Base-by-base conservation (phyloP, 495 filamentous ascomycete species). In the Tetracladium marchalianum region DNA sequence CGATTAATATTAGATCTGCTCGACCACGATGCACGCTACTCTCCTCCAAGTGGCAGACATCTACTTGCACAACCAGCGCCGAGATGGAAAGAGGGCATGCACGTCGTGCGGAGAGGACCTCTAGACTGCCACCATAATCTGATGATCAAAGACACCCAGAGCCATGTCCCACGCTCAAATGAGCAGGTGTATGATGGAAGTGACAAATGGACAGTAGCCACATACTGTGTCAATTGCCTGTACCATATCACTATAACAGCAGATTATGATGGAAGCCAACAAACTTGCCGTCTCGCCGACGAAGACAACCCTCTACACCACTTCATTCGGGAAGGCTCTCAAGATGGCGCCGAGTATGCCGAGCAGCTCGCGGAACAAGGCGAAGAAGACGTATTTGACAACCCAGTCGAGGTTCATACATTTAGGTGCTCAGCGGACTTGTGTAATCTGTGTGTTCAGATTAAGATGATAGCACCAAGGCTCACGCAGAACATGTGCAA, bases 121-220 rank as follows among this genome's bases (percentile, higher is more conserved):
- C 11, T 36, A 1, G 57, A 60, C n/a, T 60, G 57, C 35, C 48
- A 47, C 1, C 57, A 60, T 41, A 41, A 8, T n/a, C 42, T 60
- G 4, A 52, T 50, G 46, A 34, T 27, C n/a, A 60, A 55, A 31
- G 41, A 46, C 4, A 13, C 8, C 5, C 44, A 44, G 33, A 44
- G 54, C 17, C 19, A 37, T 4, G 42, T 39, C 19, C 56, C 56
- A 36, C 12, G 4, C 1, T 43, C 44, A 11, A 16, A 49, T 13
- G 49, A 52, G 45, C 50, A 52, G 31, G 31, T 15, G 12, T 51
- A 47, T 15, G 38, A 41, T 27, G 17, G 2, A 18, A 10, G 27
- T 1, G 44, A 47, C 2, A 49, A 37, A 32, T 56, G 56, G 39
- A 22, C 44, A 5, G 50, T 54, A 32, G 44, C 49, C 5, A 24